Evolutionary conservation across 1,284 basidiomycete species (phyloP).

Genomic region (Coniferiporia sulphurascens): DNA sequence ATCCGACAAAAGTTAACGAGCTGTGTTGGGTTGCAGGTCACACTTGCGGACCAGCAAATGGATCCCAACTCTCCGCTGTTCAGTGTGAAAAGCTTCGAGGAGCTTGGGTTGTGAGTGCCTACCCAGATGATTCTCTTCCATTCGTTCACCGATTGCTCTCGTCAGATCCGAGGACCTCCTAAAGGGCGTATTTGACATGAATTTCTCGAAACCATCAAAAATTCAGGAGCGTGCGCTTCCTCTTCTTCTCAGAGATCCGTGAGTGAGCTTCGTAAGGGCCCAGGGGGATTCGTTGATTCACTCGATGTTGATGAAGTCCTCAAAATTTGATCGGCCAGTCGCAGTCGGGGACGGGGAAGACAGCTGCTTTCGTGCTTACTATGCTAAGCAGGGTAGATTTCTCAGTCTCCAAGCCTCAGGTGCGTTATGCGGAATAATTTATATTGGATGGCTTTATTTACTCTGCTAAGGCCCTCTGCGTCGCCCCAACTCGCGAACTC

Average conservation of each 20-base stretch:
- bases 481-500: slow-evolving; percentile 93
- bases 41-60: slow-evolving; percentile 93
- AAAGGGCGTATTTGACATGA: slow-evolving; percentile 96
- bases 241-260: slow-evolving; percentile 89
- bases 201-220: slow-evolving; percentile 97
- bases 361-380: slow-evolving; percentile 95
- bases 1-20: not conserved
- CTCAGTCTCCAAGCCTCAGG: slow-evolving; percentile 79
- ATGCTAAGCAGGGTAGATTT: slow-evolving; percentile 96
- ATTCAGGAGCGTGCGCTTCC: slow-evolving; percentile 98
- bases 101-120: slow-evolving; percentile 78
- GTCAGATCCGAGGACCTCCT: slow-evolving; percentile 81
- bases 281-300: not conserved
- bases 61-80: slow-evolving; percentile 95
- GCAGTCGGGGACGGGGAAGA: slow-evolving; percentile 99
- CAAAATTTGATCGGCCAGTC: slow-evolving; percentile 99
- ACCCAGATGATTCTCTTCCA: not conserved
- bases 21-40: slow-evolving; percentile 60
- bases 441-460: not conserved
- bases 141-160: slow-evolving; percentile 5
- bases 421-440: slow-evolving; percentile 28
- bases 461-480: slow-evolving; percentile 71
- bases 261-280: slow-evolving; percentile 10
- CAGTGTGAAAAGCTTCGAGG: slow-evolving; percentile 93
- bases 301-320: slow-evolving; percentile 47